Evolutionary conservation across 257 asterid species (phyloP).

Genomic region (Misopates orontium): DNA sequence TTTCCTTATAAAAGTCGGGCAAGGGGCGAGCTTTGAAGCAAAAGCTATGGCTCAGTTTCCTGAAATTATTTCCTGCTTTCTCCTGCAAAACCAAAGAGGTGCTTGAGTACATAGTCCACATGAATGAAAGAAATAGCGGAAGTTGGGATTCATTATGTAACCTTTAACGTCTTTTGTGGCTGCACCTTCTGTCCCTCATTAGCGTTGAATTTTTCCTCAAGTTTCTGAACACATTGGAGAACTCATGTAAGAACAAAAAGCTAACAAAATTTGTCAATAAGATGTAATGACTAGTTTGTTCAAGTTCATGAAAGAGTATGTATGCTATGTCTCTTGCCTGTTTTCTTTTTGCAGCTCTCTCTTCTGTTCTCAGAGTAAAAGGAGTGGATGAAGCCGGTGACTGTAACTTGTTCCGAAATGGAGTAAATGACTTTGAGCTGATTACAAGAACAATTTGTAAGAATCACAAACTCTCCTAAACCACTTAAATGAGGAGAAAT

Average conservation of each 20-base stretch:
- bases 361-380: slow-evolving; percentile 71
- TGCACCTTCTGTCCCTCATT: slow-evolving; percentile 56
- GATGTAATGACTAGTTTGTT: no score
- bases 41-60: slow-evolving; percentile 63
- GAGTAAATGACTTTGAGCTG: slow-evolving; percentile 67
- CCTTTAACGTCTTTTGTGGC: slow-evolving; percentile 67
- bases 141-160: slow-evolving; percentile 17
- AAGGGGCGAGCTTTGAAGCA: slow-evolving; percentile 86
- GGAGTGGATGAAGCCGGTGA: slow-evolving; percentile 77
- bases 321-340: slow-evolving; percentile 51
- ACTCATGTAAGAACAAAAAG: no score
- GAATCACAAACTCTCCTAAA: background rate
- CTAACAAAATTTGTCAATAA: no score
- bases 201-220: slow-evolving; percentile 78
- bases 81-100: slow-evolving; percentile 49
- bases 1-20: slow-evolving; percentile 71
- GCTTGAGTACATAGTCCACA: slow-evolving; percentile 9
- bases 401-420: slow-evolving; percentile 67
- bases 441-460: slow-evolving; percentile 27
- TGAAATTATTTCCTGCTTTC: slow-evolving; percentile 67
- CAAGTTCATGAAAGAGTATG: background rate
- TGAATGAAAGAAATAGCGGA: background rate
- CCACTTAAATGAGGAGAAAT: no score
- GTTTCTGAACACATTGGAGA: slow-evolving; percentile 56
- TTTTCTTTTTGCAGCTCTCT: slow-evolving; percentile 84